These are phyloP conservation scores for Cicer yamashitae DNA, from an alignment of 306 rosid genomes.

Conservation along the genomic window DNA sequence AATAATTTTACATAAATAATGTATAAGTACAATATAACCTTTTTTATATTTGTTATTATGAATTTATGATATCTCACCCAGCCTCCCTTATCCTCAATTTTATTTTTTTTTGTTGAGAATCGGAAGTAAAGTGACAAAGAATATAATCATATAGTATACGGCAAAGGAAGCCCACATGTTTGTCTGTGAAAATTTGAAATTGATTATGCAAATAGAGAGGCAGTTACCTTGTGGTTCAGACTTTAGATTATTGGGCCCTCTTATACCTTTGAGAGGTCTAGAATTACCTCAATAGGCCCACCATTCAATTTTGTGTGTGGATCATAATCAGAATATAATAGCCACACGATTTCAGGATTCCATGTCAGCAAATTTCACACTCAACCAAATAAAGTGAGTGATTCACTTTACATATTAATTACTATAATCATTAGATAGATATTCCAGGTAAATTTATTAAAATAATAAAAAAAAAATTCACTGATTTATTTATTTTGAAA, in stretches of 20 bases:
- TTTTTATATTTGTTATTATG: too few relatives aligned
- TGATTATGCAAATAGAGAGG: neutral
- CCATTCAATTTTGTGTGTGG: slow-evolving; percentile 1
- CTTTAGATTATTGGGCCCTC: slow-evolving; percentile 5
- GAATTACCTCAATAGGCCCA: slow-evolving; percentile 21
- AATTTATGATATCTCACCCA: neutral
- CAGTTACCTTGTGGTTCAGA: slow-evolving; percentile 19
- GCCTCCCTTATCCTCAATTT: neutral
- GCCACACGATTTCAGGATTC: slow-evolving; percentile 5
- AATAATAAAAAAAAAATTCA: too few relatives aligned
- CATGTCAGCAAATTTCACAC: neutral
- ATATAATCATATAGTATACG: neutral
- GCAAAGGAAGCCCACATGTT: neutral
- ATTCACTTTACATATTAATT: too few relatives aligned
- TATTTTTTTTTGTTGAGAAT: neutral
- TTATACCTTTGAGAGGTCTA: slow-evolving; percentile 1
- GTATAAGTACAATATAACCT: too few relatives aligned
- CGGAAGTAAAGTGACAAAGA: neutral
- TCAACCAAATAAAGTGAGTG: too few relatives aligned
- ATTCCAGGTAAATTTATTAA: too few relatives aligned
- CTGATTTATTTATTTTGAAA: too few relatives aligned
- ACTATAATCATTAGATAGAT: too few relatives aligned
- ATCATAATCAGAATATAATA: neutral
- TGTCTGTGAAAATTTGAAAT: neutral
- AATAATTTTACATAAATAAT: too few relatives aligned